A percentile compares a stretch with the other conserved stretches of the same genome.
These are phyloP conservation scores for Cavenderia fasciculata DNA, from an alignment of 78 protist species.

Conservation along the genomic window DNA sequence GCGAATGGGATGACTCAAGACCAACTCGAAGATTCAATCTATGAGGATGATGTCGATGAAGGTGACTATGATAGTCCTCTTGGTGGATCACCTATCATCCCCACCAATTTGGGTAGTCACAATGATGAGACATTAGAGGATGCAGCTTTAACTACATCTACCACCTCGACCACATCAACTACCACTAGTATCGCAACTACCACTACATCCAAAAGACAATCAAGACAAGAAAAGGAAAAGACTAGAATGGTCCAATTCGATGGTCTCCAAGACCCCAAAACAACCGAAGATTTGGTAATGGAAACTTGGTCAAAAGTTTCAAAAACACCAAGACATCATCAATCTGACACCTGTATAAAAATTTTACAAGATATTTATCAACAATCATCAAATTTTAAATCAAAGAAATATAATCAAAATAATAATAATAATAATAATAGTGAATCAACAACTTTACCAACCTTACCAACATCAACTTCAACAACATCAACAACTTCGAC, in stretches of 20 bases:
- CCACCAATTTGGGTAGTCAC: too few relatives aligned
- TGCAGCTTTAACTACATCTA: too few relatives aligned
- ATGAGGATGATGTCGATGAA: too few relatives aligned
- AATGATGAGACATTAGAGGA: too few relatives aligned
- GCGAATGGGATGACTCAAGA: not conserved
- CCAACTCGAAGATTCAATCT: too few relatives aligned
- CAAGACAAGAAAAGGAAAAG: too few relatives aligned
- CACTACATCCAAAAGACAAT: too few relatives aligned
- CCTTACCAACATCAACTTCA: not conserved
- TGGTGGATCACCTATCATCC: too few relatives aligned
- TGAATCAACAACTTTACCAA: not conserved
- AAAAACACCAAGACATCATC: slow-evolving; percentile 56
- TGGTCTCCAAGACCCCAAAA: not conserved
- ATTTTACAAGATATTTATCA: slow-evolving; percentile 11
- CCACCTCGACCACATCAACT: too few relatives aligned
- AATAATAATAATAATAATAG: not conserved
- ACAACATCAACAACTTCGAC: not conserved
- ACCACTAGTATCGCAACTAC: too few relatives aligned
- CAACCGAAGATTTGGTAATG: slow-evolving; percentile 17
- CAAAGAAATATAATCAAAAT: not conserved
- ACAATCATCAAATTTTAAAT: not conserved
- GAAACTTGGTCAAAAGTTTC: slow-evolving; percentile 33
- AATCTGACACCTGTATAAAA: slow-evolving; percentile 15
- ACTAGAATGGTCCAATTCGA: too few relatives aligned
- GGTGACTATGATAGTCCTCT: too few relatives aligned